Evolutionary conservation across 2,329 filamentous ascomycete genomes (phyloP), one percentile per base, ranked within the genome.

Genomic region (Ceratocystis colombiana): DNA sequence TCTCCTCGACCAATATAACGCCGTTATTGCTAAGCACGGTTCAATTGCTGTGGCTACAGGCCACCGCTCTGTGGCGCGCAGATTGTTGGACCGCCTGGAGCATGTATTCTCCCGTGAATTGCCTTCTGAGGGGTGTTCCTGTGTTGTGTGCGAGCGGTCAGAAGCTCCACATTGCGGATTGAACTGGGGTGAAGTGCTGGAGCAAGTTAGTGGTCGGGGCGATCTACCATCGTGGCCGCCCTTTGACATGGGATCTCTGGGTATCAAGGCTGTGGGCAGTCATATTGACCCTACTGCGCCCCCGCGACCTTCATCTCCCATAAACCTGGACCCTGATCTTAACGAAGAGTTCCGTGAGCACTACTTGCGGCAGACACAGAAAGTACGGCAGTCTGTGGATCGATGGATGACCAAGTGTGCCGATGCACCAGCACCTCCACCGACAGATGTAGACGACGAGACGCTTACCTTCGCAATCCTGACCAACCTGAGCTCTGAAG

Each of bases 1-100:
- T 69, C 80, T 96, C 1, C 80, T 99, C 25, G 88, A 96, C 70
- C 88, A 96, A 72, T 97, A 96, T 73, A 84, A 88, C 69, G 82
- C 84, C 2, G 92, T 99, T 3, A 81, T 97, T 69, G 79, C 82
- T 53, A 91, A 88, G 69, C 90, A 88, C 71, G 94, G 94, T 2
- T 97, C 93, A 0, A 79, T 99, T 4, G 94, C 94, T 1, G 94
- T 97, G 1, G 94, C 94, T 17, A 97, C 93, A 0, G 94, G 94
- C 5, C 96, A 97, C 74, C 86, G 90, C 65, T 96, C 93, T 0
- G 89, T 97, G n/a, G 94, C 94, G 2, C 86, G 94, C 4, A 84
- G 92, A 64, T 77, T 97, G 28, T 82, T 97, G 4, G 93, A 99
- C 75, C 85, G 94, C 46, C 80, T 99, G 3, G 93, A 96, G 73